phyloP scores from a whole-genome alignment of 441 rosid genomes.

The Erodium trifolium region DNA sequence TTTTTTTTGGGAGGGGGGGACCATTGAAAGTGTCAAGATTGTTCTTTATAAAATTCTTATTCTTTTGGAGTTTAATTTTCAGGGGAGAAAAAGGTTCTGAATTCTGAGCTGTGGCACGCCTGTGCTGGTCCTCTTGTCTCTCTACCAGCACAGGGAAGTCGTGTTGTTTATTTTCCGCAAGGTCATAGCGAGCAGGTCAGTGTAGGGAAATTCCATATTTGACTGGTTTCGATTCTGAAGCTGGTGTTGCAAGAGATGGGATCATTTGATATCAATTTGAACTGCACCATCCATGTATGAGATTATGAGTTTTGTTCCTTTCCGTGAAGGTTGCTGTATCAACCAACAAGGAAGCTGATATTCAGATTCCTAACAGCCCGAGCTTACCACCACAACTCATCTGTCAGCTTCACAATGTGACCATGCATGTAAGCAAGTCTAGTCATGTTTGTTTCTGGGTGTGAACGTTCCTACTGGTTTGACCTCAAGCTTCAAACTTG shows the following conservation, averaged over 20 bases:
- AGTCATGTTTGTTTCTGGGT: conserved; percentile 12
- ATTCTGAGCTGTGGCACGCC: conserved; percentile 99
- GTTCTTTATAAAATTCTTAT: neutral
- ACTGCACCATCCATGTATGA: conserved; percentile 64
- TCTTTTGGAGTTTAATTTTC: conserved; percentile 24
- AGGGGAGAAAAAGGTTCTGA: conserved; percentile 84
- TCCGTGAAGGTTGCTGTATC: conserved; percentile 79
- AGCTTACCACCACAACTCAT: conserved; percentile 91
- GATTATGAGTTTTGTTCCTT: conserved; percentile 3
- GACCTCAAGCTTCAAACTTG: conserved; percentile 18
- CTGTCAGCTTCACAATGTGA: conserved; percentile 94
- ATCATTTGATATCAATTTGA: neutral
- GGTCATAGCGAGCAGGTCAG: conserved; percentile 99
- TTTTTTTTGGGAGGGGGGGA: neutral
- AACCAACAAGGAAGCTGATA: conserved; percentile 88
- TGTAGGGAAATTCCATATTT: conserved; percentile 2
- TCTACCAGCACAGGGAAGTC: conserved; percentile 83
- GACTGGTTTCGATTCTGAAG: neutral
- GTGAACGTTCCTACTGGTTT: conserved; percentile 10
- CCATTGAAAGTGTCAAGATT: neutral
- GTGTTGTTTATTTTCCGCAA: conserved; percentile 97
- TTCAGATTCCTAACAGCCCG: conserved; percentile 84
- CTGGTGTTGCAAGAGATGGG: neutral
- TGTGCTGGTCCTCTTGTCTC: conserved; percentile 99
- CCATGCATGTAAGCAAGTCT: conserved; percentile 77